Percentiles rank a stretch among this genome's conserved stretches.
These are phyloP conservation scores for Babesia divergens DNA, from an alignment of 169 alveolate species.

Conservation along the genomic window DNA sequence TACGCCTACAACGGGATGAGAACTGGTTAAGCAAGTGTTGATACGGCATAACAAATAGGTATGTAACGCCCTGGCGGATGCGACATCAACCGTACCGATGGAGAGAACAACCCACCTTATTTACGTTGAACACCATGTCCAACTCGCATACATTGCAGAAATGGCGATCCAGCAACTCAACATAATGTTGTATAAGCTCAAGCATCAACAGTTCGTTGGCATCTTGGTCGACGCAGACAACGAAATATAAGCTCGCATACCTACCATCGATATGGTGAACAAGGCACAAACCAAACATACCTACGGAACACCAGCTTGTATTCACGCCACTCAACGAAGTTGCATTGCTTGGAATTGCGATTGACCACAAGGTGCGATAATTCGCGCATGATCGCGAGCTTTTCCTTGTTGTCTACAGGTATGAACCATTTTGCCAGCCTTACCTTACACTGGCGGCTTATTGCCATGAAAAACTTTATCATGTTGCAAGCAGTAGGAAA, in stretches of 20 bases:
- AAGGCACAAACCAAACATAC: conserved; percentile 37
- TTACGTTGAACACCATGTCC: conserved; percentile 97
- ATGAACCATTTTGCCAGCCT: conserved; percentile 94
- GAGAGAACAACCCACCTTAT: conserved; percentile 76
- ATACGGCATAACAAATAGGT: neutral
- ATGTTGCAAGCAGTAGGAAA: conserved; percentile 55
- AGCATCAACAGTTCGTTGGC: conserved; percentile 95
- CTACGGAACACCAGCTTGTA: conserved; percentile 93
- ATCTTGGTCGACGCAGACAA: conserved; percentile 92
- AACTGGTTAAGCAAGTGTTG: neutral
- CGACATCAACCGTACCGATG: neutral
- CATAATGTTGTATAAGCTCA: conserved; percentile 96
- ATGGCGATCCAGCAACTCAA: conserved; percentile 96
- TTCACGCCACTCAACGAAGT: conserved; percentile 96
- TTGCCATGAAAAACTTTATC: conserved; percentile 93
- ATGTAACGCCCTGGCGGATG: neutral
- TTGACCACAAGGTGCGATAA: conserved; percentile 88
- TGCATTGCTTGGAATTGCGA: conserved; percentile 92
- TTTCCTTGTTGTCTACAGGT: conserved; percentile 80
- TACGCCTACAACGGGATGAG: conserved; percentile 69
- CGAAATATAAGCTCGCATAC: conserved; percentile 96
- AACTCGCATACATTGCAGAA: conserved; percentile 99
- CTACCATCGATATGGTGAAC: conserved; percentile 62
- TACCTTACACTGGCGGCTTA: conserved; percentile 95
- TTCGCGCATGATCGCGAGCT: conserved; percentile 84